These are phyloP conservation scores for Candida silvatica DNA, from an alignment of 805 yeast genomes.

Conservation along the genomic window DNA sequence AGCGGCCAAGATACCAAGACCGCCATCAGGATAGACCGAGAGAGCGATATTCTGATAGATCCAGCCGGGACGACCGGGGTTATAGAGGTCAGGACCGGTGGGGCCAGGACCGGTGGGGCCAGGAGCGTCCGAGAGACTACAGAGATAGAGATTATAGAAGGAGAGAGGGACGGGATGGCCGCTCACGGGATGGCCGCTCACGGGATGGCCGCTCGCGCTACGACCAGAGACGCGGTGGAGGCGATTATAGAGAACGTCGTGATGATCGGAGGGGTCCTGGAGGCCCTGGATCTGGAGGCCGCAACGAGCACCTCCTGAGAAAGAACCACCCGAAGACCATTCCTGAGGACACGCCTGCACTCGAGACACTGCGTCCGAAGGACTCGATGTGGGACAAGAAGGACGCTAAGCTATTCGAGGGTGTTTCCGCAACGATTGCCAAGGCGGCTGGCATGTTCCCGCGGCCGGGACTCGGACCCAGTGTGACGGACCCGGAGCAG, in stretches of 20 bases:
- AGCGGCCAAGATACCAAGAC: slow-evolving; percentile 4
- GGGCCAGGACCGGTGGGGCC: background rate
- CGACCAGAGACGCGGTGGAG: too few species aligned
- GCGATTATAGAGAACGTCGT: too few species aligned
- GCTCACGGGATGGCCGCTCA: too few species aligned
- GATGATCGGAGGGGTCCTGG: too few species aligned
- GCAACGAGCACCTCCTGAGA: too few species aligned
- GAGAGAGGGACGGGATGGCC: too few species aligned
- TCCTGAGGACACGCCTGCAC: slow-evolving; percentile 20
- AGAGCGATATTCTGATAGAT: slow-evolving; percentile 4
- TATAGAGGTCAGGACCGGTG: background rate
- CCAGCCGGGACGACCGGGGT: background rate
- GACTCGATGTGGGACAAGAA: slow-evolving; percentile 58
- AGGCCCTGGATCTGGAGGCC: too few species aligned
- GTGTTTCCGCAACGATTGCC: slow-evolving; percentile 66
- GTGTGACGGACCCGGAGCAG: slow-evolving; percentile 11
- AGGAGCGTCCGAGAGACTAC: too few species aligned
- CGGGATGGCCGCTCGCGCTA: too few species aligned
- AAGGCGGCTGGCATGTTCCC: slow-evolving; percentile 76
- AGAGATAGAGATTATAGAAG: too few species aligned
- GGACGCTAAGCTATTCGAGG: slow-evolving; percentile 61
- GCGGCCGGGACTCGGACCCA: slow-evolving; percentile 41
- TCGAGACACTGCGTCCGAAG: slow-evolving; percentile 42
- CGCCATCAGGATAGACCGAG: background rate
- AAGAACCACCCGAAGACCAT: slow-evolving; percentile 30